Conservation (phyloP, 164 flowering plant genomes). For the Berberis vulgaris region DNA sequence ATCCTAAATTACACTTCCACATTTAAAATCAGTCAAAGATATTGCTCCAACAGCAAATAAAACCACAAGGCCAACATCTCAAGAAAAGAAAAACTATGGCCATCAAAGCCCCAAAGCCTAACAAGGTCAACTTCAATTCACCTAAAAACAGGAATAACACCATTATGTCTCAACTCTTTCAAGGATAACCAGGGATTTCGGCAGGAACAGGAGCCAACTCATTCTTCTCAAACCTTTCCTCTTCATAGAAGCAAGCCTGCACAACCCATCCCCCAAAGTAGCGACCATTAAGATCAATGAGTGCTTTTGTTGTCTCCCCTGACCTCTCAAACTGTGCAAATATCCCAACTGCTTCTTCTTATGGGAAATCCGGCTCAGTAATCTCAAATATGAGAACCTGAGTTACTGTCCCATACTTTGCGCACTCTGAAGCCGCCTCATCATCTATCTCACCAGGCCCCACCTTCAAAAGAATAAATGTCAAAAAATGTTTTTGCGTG, state of each 20-base stretch:
- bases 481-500: too few relatives aligned
- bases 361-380: slow-evolving; percentile 84
- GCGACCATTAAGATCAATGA: slow-evolving; percentile 83
- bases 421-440: slow-evolving; percentile 88
- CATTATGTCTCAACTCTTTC: neutral
- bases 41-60: too few relatives aligned
- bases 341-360: slow-evolving; percentile 90
- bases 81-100: too few relatives aligned
- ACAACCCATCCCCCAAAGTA: slow-evolving; percentile 92
- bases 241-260: slow-evolving; percentile 79
- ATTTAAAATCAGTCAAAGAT: too few relatives aligned
- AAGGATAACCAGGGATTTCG: slow-evolving; percentile 70
- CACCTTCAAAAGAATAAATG: slow-evolving; percentile 36
- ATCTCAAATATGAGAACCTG: slow-evolving; percentile 92
- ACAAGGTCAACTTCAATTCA: too few relatives aligned
- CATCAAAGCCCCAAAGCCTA: too few relatives aligned
- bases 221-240: slow-evolving; percentile 71
- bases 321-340: slow-evolving; percentile 95
- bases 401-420: slow-evolving; percentile 91
- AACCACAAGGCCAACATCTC: too few relatives aligned
- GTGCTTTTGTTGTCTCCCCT: slow-evolving; percentile 88
- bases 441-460: slow-evolving; percentile 99
- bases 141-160: too few relatives aligned
- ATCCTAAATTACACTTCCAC: too few relatives aligned
- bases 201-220: slow-evolving; percentile 93